Percentiles rank a stretch among this genome's conserved stretches.
These are phyloP conservation scores for Epichloe glyceriae DNA, from an alignment of 2,329 filamentous ascomycete species.

Conservation along the genomic window DNA sequence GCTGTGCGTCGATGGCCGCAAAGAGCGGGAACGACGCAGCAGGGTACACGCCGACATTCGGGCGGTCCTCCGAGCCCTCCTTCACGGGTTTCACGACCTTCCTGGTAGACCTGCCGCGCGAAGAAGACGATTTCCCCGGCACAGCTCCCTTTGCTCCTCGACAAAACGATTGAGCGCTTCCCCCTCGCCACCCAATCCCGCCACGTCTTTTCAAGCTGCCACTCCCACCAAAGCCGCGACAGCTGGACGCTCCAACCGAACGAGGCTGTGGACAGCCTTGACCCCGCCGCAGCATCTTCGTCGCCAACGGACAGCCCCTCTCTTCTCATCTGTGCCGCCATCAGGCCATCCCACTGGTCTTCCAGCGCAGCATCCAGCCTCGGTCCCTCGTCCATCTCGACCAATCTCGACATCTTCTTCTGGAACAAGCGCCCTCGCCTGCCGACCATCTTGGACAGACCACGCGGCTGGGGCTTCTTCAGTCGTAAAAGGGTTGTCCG, in stretches of 20 bases:
- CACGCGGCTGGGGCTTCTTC: slow-evolving; percentile 48
- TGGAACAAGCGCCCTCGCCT: slow-evolving; percentile 35
- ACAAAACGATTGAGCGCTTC: slow-evolving; percentile 27
- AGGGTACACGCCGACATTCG: slow-evolving; percentile 6
- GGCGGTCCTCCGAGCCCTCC: background rate
- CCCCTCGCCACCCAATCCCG: slow-evolving; percentile 29
- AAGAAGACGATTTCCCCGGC: slow-evolving; percentile 5
- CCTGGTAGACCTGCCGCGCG: background rate
- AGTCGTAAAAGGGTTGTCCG: slow-evolving; percentile 53
- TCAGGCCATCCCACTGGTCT: slow-evolving; percentile 35
- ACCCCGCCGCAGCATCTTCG: background rate
- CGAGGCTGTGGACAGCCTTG: slow-evolving; percentile 7
- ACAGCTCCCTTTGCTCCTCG: slow-evolving; percentile 23
- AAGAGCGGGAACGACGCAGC: background rate
- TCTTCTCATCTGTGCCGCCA: slow-evolving; percentile 16
- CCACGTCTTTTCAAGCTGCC: slow-evolving; percentile 18
- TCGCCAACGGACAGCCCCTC: slow-evolving; percentile 1
- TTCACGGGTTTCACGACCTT: background rate
- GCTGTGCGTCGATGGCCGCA: slow-evolving; percentile 1
- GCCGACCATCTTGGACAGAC: slow-evolving; percentile 44
- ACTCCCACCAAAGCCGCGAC: slow-evolving; percentile 18
- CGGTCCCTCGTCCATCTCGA: slow-evolving; percentile 26
- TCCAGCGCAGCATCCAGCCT: slow-evolving; percentile 22
- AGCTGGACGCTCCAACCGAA: slow-evolving; percentile 21
- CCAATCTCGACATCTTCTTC: slow-evolving; percentile 23